Base-by-base conservation (phyloP, 2,329 filamentous ascomycete genomes). In the Fonsecaea pedrosoi region DNA sequence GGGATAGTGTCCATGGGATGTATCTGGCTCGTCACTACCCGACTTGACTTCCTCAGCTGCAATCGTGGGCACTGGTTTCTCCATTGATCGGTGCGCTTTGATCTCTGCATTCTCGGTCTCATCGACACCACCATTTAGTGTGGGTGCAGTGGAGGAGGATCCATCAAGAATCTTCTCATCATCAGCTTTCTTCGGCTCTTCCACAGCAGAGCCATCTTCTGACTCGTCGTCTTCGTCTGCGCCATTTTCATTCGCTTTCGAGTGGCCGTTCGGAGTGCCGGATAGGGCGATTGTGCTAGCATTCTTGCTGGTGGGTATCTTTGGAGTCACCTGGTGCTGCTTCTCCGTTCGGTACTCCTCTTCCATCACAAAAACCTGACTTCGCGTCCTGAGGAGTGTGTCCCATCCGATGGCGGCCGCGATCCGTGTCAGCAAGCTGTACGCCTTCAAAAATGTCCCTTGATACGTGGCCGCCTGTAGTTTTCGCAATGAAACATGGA, bases 311-410 rank as follows among this genome's bases (percentile, higher is more conserved):
- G 70, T 75, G 67, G 79, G 78, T 66, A 81, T 75, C 62, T 79
- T 80, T 45, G 72, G 79, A 18, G 81, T 81, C 30, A 83, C 78
- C 68, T 89, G 87, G 54, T 81, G 74, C 54, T 82, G 77, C 21
- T 79, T 77, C 80, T 98, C 95, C 64, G 90, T 91, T 57, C 95
- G 89, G 77, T 99, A 99, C 78, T 99, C 95, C 75, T 99, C 95
- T 78, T 99, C 95, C 95, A 99, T 99, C 57, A 99, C 95, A 74
- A 99, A 99, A 1, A 99, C 95, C 70, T 94, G 94, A 81, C 94
- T 98, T 72, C 95, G 87, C 74, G 96, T 97, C 79, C 92, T 96
- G 60, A 99, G 83, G 25, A 99, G 84, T 76, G 97, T 92, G 74
- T 99, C 95, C 95, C 95, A 99, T 45, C 95, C 95, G 73, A 99